Evolutionary conservation across 441 rosid genomes (phyloP).

Genomic region (Gossypium schwendimanii): DNA sequence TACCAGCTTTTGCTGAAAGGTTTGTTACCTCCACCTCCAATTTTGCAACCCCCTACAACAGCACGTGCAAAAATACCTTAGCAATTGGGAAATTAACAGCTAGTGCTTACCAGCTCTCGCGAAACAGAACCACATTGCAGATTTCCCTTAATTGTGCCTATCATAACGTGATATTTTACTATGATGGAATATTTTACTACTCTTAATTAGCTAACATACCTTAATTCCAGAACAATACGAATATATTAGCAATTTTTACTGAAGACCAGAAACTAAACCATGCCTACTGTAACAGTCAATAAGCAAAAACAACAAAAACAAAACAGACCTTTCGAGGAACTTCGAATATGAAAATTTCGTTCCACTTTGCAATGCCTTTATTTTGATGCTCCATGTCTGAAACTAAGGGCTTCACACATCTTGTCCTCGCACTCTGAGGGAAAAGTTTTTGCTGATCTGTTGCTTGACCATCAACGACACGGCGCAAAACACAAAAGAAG

Average conservation of each 20-base stretch:
- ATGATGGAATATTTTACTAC: neutral
- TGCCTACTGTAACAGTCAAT: neutral
- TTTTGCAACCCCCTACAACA: constrained; percentile 67
- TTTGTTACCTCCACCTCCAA: constrained; percentile 98
- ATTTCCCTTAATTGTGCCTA: neutral
- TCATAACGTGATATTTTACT: neutral
- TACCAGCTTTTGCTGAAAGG: constrained; percentile 98
- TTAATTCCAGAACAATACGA: neutral
- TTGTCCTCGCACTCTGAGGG: constrained; percentile 99
- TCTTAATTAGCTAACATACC: neutral
- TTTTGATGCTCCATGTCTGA: constrained; percentile 28
- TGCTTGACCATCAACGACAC: constrained; percentile 68
- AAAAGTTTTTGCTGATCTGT: constrained; percentile 87
- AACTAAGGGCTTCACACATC: constrained; percentile 78
- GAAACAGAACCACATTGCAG: neutral
- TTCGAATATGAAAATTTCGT: constrained; percentile 94
- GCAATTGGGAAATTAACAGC: neutral
- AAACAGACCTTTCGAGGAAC: constrained; percentile 70
- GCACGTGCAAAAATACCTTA: constrained; percentile 15
- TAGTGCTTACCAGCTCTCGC: neutral
- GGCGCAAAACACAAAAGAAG: constrained; percentile 87
- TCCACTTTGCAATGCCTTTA: constrained; percentile 74
- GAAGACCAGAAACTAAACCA: neutral
- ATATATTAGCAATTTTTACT: neutral
- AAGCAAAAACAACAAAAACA: neutral